Evolutionary conservation across 805 yeast species (phyloP).

Genomic region (Komagataella pastoris): DNA sequence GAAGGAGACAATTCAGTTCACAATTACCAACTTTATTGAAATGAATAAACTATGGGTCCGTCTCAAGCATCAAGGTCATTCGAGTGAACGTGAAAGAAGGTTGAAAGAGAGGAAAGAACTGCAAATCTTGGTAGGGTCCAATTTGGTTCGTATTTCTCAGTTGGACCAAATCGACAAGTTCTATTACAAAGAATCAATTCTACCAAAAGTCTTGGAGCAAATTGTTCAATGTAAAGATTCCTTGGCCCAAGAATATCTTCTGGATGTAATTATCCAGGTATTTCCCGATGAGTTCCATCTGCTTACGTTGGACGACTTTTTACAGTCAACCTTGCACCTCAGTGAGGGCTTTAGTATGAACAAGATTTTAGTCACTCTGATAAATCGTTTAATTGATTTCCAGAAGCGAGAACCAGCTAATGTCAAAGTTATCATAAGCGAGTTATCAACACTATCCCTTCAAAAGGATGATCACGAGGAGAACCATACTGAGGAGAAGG

Average conservation of each 20-base stretch:
- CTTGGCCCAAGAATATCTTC: slow-evolving; percentile 81
- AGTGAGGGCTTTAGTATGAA: slow-evolving; percentile 60
- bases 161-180: slow-evolving; percentile 57
- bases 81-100: slow-evolving; percentile 65
- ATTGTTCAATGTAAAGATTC: slow-evolving; percentile 85
- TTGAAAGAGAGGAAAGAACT: slow-evolving; percentile 75
- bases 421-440: slow-evolving; percentile 1
- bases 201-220: slow-evolving; percentile 80
- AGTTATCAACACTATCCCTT: background rate
- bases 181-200: slow-evolving; percentile 34
- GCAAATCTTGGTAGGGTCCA: slow-evolving; percentile 86
- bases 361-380: slow-evolving; percentile 53
- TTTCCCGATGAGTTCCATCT: slow-evolving; percentile 91
- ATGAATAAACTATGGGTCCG: slow-evolving; percentile 98
- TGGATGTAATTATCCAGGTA: slow-evolving; percentile 86
- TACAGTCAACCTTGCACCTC: slow-evolving; percentile 52
- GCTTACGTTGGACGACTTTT: slow-evolving; percentile 51
- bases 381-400: slow-evolving; percentile 54
- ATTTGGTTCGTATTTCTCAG: slow-evolving; percentile 79
- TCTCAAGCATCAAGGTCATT: slow-evolving; percentile 89
- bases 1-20: slow-evolving; percentile 62
- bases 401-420: slow-evolving; percentile 24
- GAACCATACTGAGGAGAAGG: slow-evolving; percentile 3
- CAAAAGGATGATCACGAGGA: background rate
- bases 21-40: slow-evolving; percentile 80